A percentile compares a stretch with the other conserved stretches of the same genome.
phyloP scores from a whole-genome alignment of 2,329 filamentous ascomycete genomes.

The Xylaria sp. region DNA sequence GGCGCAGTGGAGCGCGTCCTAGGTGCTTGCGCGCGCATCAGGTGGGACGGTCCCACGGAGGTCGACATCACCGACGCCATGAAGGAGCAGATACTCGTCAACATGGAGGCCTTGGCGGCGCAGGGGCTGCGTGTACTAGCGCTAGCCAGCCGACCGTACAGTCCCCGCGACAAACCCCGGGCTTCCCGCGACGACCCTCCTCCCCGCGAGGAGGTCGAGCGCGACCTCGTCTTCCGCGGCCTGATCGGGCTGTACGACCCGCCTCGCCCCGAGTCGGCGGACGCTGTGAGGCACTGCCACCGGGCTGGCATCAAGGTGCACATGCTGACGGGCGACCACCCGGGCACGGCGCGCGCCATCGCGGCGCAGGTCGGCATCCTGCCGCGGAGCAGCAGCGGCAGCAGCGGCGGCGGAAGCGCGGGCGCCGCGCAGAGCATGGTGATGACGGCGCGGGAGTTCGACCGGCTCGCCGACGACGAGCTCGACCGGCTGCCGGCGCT shows the following conservation, averaged over 20 bases:
- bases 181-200: slow-evolving; percentile 43
- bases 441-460: slow-evolving; percentile 66
- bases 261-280: slow-evolving; percentile 67
- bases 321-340: slow-evolving; percentile 72
- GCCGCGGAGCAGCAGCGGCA: too few species aligned
- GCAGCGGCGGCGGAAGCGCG: slow-evolving; percentile 38
- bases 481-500: slow-evolving; percentile 64
- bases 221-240: slow-evolving; percentile 64
- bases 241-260: slow-evolving; percentile 74
- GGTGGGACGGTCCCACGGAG: too few species aligned
- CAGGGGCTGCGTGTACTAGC: slow-evolving; percentile 72
- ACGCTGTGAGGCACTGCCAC: slow-evolving; percentile 61
- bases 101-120: slow-evolving; percentile 59
- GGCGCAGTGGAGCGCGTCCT: slow-evolving; percentile 63
- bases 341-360: slow-evolving; percentile 68
- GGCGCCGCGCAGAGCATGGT: slow-evolving; percentile 48
- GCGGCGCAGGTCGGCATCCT: slow-evolving; percentile 68
- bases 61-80: slow-evolving; percentile 50
- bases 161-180: slow-evolving; percentile 54
- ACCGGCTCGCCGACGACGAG: slow-evolving; percentile 61
- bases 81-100: slow-evolving; percentile 50
- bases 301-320: slow-evolving; percentile 66
- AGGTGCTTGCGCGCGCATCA: too few species aligned
- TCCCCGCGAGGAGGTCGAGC: slow-evolving; percentile 59
- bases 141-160: too few species aligned